These are phyloP conservation scores for Pyrenula massariospora DNA, from an alignment of 495 filamentous ascomycete species.

Conservation along the genomic window DNA sequence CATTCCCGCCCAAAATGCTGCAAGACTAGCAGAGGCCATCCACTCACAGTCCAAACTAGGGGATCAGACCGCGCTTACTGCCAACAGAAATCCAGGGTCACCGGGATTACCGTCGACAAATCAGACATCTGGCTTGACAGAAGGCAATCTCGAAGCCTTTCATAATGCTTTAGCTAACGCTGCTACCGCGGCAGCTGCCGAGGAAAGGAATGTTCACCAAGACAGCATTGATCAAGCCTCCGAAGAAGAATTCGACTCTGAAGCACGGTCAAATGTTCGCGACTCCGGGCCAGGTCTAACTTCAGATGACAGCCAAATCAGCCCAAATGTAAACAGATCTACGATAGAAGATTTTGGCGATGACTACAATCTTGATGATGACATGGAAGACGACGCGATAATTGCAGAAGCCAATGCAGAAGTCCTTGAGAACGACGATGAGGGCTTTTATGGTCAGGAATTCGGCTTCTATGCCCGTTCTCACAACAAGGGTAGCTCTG, in stretches of 20 bases:
- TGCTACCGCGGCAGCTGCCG: slow-evolving; percentile 57
- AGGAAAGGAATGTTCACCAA: slow-evolving; percentile 53
- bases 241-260: slow-evolving; percentile 19
- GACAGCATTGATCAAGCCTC: slow-evolving; percentile 26
- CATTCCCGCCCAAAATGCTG: neutral
- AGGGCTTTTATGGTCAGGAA: slow-evolving; percentile 90
- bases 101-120: slow-evolving; percentile 5
- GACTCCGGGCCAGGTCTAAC: slow-evolving; percentile 37
- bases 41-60: neutral
- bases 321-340: slow-evolving; percentile 24
- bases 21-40: neutral
- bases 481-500: slow-evolving; percentile 28
- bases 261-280: slow-evolving; percentile 21
- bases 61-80: neutral
- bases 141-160: slow-evolving; percentile 58
- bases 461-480: slow-evolving; percentile 89
- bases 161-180: slow-evolving; percentile 74
- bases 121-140: slow-evolving; percentile 19
- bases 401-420: slow-evolving; percentile 93
- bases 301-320: slow-evolving; percentile 34
- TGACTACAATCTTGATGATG: slow-evolving; percentile 45
- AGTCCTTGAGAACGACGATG: slow-evolving; percentile 79
- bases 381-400: slow-evolving; percentile 72
- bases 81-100: neutral
- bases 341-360: slow-evolving; percentile 36